Evolutionary conservation across 2,329 filamentous ascomycete genomes (phyloP).

Genomic region (Cladosporium sp.): DNA sequence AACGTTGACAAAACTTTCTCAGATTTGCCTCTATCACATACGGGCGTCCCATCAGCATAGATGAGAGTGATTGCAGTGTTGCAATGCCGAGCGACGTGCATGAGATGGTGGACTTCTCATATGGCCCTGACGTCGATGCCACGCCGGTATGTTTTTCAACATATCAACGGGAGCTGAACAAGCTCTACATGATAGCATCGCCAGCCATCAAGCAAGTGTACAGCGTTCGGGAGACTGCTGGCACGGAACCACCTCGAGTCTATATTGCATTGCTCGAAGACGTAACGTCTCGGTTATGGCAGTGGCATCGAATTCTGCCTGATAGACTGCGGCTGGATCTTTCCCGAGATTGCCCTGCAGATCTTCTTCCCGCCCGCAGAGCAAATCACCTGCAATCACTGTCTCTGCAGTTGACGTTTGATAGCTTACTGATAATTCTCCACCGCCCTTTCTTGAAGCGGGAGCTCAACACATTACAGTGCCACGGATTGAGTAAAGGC

Average conservation of each 20-base stretch:
- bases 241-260: constrained; percentile 7
- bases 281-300: constrained; percentile 21
- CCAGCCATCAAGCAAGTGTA: constrained; percentile 30
- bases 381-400: constrained; percentile 35
- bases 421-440: constrained; percentile 41
- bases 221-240: constrained; percentile 17
- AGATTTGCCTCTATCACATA: constrained; percentile 40
- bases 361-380: constrained; percentile 15
- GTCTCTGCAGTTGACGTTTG: constrained; percentile 42
- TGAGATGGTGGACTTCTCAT: constrained; percentile 30
- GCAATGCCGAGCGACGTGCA: constrained; percentile 32
- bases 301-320: constrained; percentile 27
- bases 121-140: background rate
- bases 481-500: background rate
- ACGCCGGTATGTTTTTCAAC: constrained; percentile 18
- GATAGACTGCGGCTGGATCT: constrained; percentile 22
- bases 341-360: constrained; percentile 18
- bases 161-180: constrained; percentile 28
- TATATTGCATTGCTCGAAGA: constrained; percentile 21
- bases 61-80: constrained; percentile 39
- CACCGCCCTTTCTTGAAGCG: constrained; percentile 40
- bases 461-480: constrained; percentile 26
- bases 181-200: constrained; percentile 30
- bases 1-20: background rate
- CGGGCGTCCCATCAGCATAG: constrained; percentile 39